Base-by-base conservation (phyloP, 148 eudicot genomes). In the Amaranthus hypochondriacus region DNA sequence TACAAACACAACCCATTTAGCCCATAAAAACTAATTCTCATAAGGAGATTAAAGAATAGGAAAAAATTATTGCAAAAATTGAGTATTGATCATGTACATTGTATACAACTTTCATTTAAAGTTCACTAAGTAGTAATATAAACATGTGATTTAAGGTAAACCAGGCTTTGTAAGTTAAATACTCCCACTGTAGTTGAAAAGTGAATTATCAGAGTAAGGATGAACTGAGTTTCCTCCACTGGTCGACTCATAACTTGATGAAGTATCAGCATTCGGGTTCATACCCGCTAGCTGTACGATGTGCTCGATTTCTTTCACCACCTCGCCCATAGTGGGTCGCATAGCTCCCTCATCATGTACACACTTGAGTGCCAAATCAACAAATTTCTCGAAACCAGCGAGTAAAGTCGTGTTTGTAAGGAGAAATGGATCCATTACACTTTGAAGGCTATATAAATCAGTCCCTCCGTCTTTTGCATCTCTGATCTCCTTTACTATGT, bases 291-390 rank as follows among this genome's bases (percentile, higher is more conserved):
- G 75, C 79, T 84, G 80, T 86, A 89, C 78, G 55, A 90, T 86
- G 67, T 59, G 71, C 78, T 92, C 98, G 4, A 92, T 82, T 81
- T 89, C 90, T 85, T 86, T 90, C 4, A 90, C 89, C 47, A 87
- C 90, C 60, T 90, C 93, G 13, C 93, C 85, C 98, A 90, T 90
- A 5, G 81, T 78, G 18, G 98, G 96, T 68, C 96, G 83, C 43
- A 55, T 68, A 5, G 62, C 51, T 15, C 86, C 88, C 0, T 79
- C 18, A 47, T 90, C 96, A 59, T 81, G 80, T 15, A 89, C 87
- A 67, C 98, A 93, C 62, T 77, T 82, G 76, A 93, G 48, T 68
- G 98, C 90, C 71, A 90, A 59, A 49, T 87, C 87, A 70, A 88
- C 89, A 69, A 85, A 88, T 67, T 71, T 87, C 76, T 90, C 96